Evolutionary conservation across 192 early-diverging fungal species (phyloP).

Genomic region (Linnemannia elongata): DNA sequence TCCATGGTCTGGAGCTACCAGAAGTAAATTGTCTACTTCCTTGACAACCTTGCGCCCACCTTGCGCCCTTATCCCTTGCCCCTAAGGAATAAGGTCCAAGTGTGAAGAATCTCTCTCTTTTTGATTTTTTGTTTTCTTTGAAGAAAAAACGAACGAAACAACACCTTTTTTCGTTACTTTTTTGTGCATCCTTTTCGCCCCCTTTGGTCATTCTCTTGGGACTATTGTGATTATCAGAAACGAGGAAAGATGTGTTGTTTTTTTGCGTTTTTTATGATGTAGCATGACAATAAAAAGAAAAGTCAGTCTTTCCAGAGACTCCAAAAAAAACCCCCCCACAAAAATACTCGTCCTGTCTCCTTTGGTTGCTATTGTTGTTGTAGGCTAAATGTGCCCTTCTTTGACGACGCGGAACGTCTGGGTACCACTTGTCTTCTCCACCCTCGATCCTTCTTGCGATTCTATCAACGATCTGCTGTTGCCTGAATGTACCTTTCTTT

Average conservation of each 20-base stretch:
- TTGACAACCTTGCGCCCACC: not conserved
- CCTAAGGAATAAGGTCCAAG: not conserved
- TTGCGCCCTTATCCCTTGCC: not conserved
- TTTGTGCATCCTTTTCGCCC: conserved; percentile 7
- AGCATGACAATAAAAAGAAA: conserved; percentile 48
- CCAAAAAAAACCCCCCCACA: conserved; percentile 20
- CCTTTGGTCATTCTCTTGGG: conserved; percentile 32
- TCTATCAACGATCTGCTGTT: too few relatives aligned
- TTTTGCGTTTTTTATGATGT: not conserved
- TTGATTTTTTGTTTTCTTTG: conserved; percentile 7
- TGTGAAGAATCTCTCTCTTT: not conserved
- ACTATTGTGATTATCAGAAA: conserved; percentile 1
- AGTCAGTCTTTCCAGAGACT: conserved; percentile 46
- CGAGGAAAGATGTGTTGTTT: not conserved
- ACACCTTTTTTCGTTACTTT: conserved; percentile 1
- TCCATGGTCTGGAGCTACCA: conserved; percentile 85
- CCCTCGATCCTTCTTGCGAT: too few relatives aligned
- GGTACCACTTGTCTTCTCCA: too few relatives aligned
- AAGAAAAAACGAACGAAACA: not conserved
- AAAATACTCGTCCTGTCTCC: not conserved
- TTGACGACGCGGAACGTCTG: too few relatives aligned
- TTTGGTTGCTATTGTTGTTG: not conserved
- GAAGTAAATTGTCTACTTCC: conserved; percentile 63
- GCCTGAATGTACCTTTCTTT: too few relatives aligned
- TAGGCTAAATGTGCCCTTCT: not conserved